A percentile compares a stretch with the other conserved stretches of the same genome.
Evolutionary conservation across 2,329 filamentous ascomycete species (phyloP).

Genomic region (Cercospora zeae-maydis): DNA sequence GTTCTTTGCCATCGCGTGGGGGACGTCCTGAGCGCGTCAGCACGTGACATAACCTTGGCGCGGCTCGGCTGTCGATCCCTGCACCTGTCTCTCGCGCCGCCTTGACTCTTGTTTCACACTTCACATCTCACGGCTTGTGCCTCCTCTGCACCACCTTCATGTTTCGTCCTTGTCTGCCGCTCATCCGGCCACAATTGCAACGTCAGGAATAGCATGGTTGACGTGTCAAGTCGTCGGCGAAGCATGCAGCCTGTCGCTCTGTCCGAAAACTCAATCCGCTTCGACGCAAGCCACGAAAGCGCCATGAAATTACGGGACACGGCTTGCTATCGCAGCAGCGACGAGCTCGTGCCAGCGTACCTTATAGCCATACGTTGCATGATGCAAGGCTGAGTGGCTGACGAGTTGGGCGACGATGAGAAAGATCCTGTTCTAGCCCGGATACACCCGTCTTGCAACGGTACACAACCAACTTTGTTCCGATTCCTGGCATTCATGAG

Average conservation of each 20-base stretch:
- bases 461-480: background rate
- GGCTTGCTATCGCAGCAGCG: background rate
- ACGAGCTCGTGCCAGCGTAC: background rate
- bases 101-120: too few relatives aligned
- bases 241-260: background rate
- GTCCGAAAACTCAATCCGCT: background rate
- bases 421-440: background rate
- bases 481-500: background rate
- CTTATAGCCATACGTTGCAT: background rate
- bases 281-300: background rate
- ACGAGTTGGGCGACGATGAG: background rate
- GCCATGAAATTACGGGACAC: background rate
- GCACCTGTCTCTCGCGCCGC: too few relatives aligned
- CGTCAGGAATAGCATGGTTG: background rate
- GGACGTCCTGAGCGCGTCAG: background rate
- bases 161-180: background rate
- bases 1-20: too few relatives aligned
- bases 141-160: background rate
- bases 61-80: too few relatives aligned
- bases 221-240: background rate
- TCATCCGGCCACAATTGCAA: background rate
- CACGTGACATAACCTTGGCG: too few relatives aligned
- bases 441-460: background rate
- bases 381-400: background rate
- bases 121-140: too few relatives aligned